phyloP scores from a whole-genome alignment of 331 rosid genomes.

The Malus hybrid region DNA sequence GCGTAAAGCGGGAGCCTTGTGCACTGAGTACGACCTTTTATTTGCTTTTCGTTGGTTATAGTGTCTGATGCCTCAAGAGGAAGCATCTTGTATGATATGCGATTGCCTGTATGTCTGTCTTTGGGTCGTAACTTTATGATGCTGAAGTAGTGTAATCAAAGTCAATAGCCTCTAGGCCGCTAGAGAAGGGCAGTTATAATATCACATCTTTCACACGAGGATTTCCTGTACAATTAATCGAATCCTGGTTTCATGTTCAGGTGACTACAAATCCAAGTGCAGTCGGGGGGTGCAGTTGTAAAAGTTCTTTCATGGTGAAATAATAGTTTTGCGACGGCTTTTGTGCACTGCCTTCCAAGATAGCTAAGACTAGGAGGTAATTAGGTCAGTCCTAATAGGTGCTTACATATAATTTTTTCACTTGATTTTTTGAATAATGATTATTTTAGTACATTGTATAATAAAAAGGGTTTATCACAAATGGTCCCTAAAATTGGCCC shows the following conservation, averaged over 20 bases:
- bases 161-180: background rate
- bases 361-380: background rate
- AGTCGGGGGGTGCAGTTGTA: slow-evolving; percentile 95
- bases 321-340: slow-evolving; percentile 21
- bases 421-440: slow-evolving; percentile 9
- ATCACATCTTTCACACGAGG: background rate
- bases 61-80: background rate
- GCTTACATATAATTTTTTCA: background rate
- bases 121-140: background rate
- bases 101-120: background rate
- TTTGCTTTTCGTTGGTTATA: background rate
- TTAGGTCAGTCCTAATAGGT: background rate
- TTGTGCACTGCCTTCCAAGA: slow-evolving; percentile 5
- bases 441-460: background rate
- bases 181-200: background rate
- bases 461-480: no score
- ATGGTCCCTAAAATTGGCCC: no score
- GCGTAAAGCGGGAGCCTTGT: no score
- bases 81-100: background rate
- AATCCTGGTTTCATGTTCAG: background rate
- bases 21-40: no score
- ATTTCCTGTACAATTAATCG: background rate
- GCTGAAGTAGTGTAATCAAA: background rate
- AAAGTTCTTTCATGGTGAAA: slow-evolving; percentile 90
- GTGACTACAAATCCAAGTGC: slow-evolving; percentile 61